A percentile compares a stretch with the other conserved stretches of the same genome.
phyloP scores from a whole-genome alignment of 768 basidiomycete genomes.

The Pholiota molesta region DNA sequence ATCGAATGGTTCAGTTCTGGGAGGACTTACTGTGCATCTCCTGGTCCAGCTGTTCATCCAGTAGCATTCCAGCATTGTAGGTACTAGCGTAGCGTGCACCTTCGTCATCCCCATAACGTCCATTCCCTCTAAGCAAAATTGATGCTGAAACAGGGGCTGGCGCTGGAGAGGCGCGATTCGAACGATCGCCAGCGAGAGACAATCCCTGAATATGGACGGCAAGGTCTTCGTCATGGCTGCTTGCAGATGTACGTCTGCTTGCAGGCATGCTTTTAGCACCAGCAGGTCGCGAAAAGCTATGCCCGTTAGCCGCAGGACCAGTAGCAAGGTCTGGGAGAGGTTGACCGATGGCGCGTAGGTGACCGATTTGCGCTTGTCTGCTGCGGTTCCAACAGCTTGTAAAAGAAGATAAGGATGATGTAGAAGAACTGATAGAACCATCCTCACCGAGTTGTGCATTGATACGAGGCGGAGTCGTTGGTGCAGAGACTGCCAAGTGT shows the following conservation, averaged over 20 bases:
- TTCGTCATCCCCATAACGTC: conserved; percentile 61
- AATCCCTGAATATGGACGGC: conserved; percentile 76
- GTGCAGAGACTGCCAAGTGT: conserved; percentile 86
- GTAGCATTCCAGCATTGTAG: conserved; percentile 86
- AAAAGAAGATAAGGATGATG: conserved; percentile 54
- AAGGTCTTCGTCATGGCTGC: conserved; percentile 83
- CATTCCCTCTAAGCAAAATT: conserved; percentile 51
- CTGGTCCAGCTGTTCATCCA: conserved; percentile 91
- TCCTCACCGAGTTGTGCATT: conserved; percentile 71
- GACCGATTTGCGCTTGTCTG: conserved; percentile 86
- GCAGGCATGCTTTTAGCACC: conserved; percentile 94
- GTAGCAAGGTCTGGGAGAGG: conserved; percentile 69
- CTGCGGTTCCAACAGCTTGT: conserved; percentile 67
- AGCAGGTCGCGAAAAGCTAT: conserved; percentile 61
- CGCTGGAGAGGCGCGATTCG: conserved; percentile 57
- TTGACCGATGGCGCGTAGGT: conserved; percentile 81
- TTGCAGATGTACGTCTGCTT: conserved; percentile 86
- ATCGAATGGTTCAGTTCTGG: not conserved
- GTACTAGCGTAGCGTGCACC: conserved; percentile 59
- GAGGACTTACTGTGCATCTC: conserved; percentile 85
- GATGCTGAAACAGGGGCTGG: conserved; percentile 55
- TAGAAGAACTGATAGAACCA: conserved; percentile 41
- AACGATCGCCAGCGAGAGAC: conserved; percentile 66
- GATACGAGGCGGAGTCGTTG: conserved; percentile 84
- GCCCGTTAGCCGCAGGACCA: conserved; percentile 46